Conservation (phyloP, 2,329 filamentous ascomycete species). For the Fusarium sarcochroum region DNA sequence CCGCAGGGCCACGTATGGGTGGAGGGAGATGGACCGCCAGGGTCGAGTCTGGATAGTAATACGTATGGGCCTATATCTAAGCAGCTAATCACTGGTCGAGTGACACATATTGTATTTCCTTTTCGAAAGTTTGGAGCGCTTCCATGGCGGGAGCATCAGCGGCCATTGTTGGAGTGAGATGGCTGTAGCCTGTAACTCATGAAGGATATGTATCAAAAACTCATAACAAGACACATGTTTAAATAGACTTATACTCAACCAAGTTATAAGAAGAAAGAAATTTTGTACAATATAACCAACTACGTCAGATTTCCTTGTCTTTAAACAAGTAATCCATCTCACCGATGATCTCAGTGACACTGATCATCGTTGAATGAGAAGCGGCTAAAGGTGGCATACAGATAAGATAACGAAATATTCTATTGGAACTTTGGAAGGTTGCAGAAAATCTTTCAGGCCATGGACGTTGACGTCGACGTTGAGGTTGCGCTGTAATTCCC, state of each 20-base stretch:
- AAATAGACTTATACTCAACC: neutral
- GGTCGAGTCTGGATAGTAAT: slow-evolving; percentile 85
- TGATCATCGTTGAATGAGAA: neutral
- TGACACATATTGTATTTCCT: slow-evolving; percentile 81
- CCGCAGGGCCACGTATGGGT: slow-evolving; percentile 94
- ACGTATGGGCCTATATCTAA: slow-evolving; percentile 87
- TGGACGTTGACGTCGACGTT: slow-evolving; percentile 5
- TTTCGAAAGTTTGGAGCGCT: slow-evolving; percentile 70
- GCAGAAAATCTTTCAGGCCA: slow-evolving; percentile 32
- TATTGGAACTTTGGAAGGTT: slow-evolving; percentile 1
- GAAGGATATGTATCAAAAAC: slow-evolving; percentile 7
- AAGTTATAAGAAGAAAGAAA: neutral
- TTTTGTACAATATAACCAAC: neutral
- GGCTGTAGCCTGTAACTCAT: neutral
- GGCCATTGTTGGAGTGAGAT: slow-evolving; percentile 43
- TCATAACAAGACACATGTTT: too few species aligned
- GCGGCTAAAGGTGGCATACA: slow-evolving; percentile 1
- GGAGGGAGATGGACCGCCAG: slow-evolving; percentile 85
- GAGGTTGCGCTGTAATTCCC: slow-evolving; percentile 13
- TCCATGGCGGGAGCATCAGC: slow-evolving; percentile 68
- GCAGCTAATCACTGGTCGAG: slow-evolving; percentile 80
- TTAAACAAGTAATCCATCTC: neutral
- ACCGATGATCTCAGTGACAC: slow-evolving; percentile 6
- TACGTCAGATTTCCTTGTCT: neutral
- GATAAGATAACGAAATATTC: slow-evolving; percentile 18